Base-by-base conservation (phyloP, 2,329 filamentous ascomycete species). In the Myrmaecium sp. region DNA sequence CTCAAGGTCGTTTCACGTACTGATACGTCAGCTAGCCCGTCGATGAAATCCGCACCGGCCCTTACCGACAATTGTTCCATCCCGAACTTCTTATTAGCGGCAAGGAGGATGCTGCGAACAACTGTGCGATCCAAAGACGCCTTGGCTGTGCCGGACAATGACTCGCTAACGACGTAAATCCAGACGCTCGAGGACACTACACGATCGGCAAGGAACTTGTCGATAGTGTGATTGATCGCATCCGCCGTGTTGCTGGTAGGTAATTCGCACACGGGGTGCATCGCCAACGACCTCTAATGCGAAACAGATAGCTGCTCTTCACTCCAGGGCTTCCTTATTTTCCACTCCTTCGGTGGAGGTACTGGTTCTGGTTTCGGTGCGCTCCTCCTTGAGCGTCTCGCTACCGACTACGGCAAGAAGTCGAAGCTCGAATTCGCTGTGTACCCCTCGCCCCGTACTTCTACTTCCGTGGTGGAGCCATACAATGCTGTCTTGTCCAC, bases 91-190 rank as follows among this genome's bases (percentile, higher is more conserved):
- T 98, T 86, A 94, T 98, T 62, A 93, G 82, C 40, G 89, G 89
- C 63, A 95, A 95, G 76, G 89, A 95, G 71, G 89, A 95, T 74
- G 89, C 89, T 43, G 94, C 86, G 44, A 98, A 98, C 79, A 98
- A 98, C 76, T 31, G 30, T 31, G 22, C 17, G 30, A 25, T 25
- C 23, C 17, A 7, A 23, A 12, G 12, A 22, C 5, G 12, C 18
- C 15, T 9, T 19, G 7, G 23, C 14, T 14, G 17, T 11, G 12
- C 22, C 17, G 22, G 20, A 14, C 17, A 23, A 26, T 22, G n/a
- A n/a, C n/a, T n/a, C n/a, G 29, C 30, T 31, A 22, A 31, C 23
- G 22, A 9, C 7, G 9, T n/a, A n/a, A 11, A 10, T 17, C 14
- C 23, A 31, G 95, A 95, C 54, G 89, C 89, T 47, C 86, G 89